Evolutionary conservation across 2,329 filamentous ascomycete species (phyloP).

Genomic region (Xylariaceae sp.): DNA sequence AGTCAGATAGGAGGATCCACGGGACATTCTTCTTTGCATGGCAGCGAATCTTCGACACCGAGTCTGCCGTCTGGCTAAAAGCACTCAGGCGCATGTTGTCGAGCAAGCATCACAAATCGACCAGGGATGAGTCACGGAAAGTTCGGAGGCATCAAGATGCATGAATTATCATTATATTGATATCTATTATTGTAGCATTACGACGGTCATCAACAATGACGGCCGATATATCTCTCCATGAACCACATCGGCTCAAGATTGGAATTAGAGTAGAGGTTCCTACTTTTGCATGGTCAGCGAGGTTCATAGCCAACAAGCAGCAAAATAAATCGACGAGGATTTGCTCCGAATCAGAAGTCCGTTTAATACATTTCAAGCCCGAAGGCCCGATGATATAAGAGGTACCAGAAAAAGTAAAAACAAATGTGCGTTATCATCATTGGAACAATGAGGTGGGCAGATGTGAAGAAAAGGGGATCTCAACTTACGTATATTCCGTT

Average conservation of each 20-base stretch:
- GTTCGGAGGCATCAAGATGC: too few species aligned
- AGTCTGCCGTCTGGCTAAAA: too few species aligned
- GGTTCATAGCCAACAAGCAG: neutral
- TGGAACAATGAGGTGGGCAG: constrained; percentile 23
- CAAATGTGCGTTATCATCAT: constrained; percentile 68
- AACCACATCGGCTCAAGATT: neutral
- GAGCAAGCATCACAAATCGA: too few species aligned
- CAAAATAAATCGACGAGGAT: neutral
- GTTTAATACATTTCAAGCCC: constrained; percentile 69
- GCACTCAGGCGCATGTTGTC: too few species aligned
- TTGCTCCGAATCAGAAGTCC: constrained; percentile 68
- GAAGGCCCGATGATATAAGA: constrained; percentile 78
- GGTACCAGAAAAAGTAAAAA: constrained; percentile 81
- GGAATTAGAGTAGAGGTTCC: neutral
- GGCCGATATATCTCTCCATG: neutral
- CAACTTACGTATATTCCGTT: constrained; percentile 33
- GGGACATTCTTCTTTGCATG: too few species aligned
- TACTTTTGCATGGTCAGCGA: constrained; percentile 13
- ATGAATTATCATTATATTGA: too few species aligned
- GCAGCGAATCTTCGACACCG: too few species aligned
- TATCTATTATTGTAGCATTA: neutral
- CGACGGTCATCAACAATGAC: neutral
- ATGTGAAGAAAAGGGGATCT: constrained; percentile 9
- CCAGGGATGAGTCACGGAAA: too few species aligned
- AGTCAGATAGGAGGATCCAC: too few species aligned